phyloP scores from a whole-genome alignment of 306 rosid species.

The Arachis hypogaea region DNA sequence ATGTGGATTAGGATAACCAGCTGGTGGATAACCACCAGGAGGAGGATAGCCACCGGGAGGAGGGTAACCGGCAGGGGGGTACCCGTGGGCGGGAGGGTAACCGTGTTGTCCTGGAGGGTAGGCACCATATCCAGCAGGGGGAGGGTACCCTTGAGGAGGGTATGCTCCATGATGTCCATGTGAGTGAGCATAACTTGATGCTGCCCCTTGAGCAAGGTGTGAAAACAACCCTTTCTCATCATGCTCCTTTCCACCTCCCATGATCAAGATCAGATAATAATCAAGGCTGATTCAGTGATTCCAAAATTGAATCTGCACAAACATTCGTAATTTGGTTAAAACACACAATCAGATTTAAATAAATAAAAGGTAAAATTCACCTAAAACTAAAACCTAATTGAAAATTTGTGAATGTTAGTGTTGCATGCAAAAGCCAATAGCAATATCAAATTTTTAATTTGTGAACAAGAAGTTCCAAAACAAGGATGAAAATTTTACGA shows the following conservation, averaged over 20 bases:
- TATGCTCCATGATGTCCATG: constrained; percentile 4
- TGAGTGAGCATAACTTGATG: constrained; percentile 38
- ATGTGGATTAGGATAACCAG: constrained; percentile 62
- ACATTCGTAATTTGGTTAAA: neutral
- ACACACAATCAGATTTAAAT: neutral
- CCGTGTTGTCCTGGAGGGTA: constrained; percentile 36
- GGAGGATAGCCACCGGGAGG: constrained; percentile 52
- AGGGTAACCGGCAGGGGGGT: constrained; percentile 46
- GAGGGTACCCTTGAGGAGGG: constrained; percentile 13
- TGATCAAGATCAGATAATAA: constrained; percentile 37
- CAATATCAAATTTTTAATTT: too few species aligned
- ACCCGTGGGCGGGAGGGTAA: constrained; percentile 12
- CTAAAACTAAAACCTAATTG: too few species aligned
- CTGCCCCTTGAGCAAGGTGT: constrained; percentile 51
- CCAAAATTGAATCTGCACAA: neutral
- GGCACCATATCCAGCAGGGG: neutral
- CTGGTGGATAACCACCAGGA: constrained; percentile 48
- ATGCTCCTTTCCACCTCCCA: constrained; percentile 76
- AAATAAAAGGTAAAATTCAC: neutral
- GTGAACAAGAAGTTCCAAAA: neutral
- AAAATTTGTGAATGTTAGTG: neutral
- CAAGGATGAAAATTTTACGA: neutral
- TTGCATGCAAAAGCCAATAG: neutral
- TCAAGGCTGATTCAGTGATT: neutral
- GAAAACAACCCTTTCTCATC: constrained; percentile 67